Conservation (phyloP, 305 asterid species). For the Withania somnifera region DNA sequence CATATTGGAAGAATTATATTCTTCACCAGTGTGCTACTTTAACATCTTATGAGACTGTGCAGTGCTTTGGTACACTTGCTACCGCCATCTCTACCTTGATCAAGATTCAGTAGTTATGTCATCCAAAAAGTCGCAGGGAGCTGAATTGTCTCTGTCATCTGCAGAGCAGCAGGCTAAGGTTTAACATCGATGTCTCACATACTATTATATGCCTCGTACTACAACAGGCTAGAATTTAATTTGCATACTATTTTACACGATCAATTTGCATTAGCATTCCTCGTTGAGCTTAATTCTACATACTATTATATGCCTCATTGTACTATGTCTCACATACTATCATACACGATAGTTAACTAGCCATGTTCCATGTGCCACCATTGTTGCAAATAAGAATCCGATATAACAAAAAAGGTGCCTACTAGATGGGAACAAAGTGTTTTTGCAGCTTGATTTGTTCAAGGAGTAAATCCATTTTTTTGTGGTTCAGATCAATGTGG, state of each 20-base stretch:
- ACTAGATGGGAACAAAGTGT: neutral
- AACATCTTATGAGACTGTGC: neutral
- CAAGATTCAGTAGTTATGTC: conserved; percentile 24
- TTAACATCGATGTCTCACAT: no score
- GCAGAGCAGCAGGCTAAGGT: conserved; percentile 40
- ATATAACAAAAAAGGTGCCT: neutral
- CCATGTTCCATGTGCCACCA: neutral
- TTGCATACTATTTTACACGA: no score
- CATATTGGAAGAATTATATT: neutral
- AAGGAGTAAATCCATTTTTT: neutral
- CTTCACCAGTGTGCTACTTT: neutral
- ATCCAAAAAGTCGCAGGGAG: conserved; percentile 13
- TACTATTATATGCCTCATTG: no score
- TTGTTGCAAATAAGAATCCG: neutral
- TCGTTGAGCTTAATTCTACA: no score
- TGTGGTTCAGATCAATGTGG: conserved; percentile 33
- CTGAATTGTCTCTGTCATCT: conserved; percentile 12
- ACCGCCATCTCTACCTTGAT: neutral
- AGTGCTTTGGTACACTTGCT: neutral
- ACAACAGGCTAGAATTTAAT: no score
- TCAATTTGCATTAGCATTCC: no score
- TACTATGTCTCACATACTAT: no score
- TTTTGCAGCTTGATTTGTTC: neutral
- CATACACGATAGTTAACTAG: neutral
- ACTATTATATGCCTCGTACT: no score